A percentile compares a stretch with the other conserved stretches of the same genome.
These are phyloP conservation scores for Antarctomyces pellizariae DNA, from an alignment of 495 filamentous ascomycete species.

Conservation along the genomic window DNA sequence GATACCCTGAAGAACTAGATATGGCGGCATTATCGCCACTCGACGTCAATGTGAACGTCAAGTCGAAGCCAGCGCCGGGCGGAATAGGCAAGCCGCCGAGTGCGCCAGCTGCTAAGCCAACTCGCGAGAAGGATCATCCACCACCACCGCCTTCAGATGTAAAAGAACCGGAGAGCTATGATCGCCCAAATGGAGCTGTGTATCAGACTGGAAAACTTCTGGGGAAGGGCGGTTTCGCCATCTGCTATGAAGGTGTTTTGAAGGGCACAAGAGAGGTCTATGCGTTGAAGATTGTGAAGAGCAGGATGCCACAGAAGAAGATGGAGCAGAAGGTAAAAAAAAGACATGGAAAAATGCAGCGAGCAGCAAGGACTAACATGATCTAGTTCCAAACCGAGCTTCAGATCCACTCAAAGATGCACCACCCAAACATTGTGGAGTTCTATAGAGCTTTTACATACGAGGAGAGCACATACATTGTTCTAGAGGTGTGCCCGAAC, in stretches of 20 bases:
- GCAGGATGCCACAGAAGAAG: slow-evolving; percentile 54
- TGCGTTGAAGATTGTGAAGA: slow-evolving; percentile 79
- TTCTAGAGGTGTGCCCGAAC: slow-evolving; percentile 83
- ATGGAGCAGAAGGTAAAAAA: slow-evolving; percentile 62
- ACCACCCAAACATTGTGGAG: slow-evolving; percentile 78
- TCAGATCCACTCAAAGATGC: slow-evolving; percentile 94
- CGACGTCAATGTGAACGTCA: slow-evolving; percentile 35
- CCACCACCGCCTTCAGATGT: slow-evolving; percentile 58
- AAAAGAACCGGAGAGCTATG: slow-evolving; percentile 35
- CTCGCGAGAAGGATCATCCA: slow-evolving; percentile 47
- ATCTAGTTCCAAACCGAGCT: slow-evolving; percentile 85
- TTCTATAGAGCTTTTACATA: slow-evolving; percentile 91
- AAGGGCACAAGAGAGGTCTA: slow-evolving; percentile 38
- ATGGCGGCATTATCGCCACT: slow-evolving; percentile 54
- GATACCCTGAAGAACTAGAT: slow-evolving; percentile 11
- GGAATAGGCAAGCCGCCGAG: slow-evolving; percentile 29
- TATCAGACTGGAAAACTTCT: slow-evolving; percentile 69
- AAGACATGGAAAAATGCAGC: slow-evolving; percentile 1
- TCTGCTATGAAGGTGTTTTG: slow-evolving; percentile 60
- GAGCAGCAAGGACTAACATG: slow-evolving; percentile 13
- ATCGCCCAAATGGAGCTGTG: slow-evolving; percentile 41
- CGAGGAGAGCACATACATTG: slow-evolving; percentile 69
- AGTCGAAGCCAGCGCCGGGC: slow-evolving; percentile 14
- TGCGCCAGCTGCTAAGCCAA: slow-evolving; percentile 25
- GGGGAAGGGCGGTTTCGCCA: slow-evolving; percentile 87